Evolutionary conservation across 805 yeast genomes (phyloP), one percentile per base, ranked within the genome.

Genomic region (Barnettozyma vustinii): DNA sequence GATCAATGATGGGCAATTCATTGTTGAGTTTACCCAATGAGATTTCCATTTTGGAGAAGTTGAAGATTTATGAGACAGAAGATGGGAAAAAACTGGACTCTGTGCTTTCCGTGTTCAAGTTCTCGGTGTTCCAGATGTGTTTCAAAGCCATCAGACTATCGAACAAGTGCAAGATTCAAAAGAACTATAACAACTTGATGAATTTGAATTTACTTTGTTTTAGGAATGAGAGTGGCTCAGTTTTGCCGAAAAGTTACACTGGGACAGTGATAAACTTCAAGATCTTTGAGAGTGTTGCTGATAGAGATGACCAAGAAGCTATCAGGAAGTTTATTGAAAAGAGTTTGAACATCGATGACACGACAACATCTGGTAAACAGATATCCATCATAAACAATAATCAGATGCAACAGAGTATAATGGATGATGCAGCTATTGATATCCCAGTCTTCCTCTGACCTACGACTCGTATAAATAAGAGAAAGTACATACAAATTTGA

Each of bases 1-100:
- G 73, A 37, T 87, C 92, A 10, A 85, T 82, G n/a, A 73, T 87
- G 42, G 96, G 96, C 0, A 71, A 74, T 45, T 81, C 87, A 37
- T 82, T 84, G 58, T 69, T 87, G 19, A 72, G 76, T 9, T 73
- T 83, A 42, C 96, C 96, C 0, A 76, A 74, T 51, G 85, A 78
- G 43, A 73, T 75, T 55, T 69, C 80, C 2, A 77, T 81, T 12
- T 62, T 89, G 30, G 92, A 85, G 52, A 80, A 81, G 40, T 61
- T 87, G 27, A 71, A 64, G 37, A 66, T 71, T 9, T 64, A 63
- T 30, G 19, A 13, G 35, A 21, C 23, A 27, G 37, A 9, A 26
- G 35, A 12, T 16, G 39, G 19, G 12, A n/a, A 20, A 40, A 15
- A 9, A 27, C 21, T n/a, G 58, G 47, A 44, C 13, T 37, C 37